phyloP scores from a whole-genome alignment of 169 alveolate genomes.

The Cryptosporidium ryanae region DNA sequence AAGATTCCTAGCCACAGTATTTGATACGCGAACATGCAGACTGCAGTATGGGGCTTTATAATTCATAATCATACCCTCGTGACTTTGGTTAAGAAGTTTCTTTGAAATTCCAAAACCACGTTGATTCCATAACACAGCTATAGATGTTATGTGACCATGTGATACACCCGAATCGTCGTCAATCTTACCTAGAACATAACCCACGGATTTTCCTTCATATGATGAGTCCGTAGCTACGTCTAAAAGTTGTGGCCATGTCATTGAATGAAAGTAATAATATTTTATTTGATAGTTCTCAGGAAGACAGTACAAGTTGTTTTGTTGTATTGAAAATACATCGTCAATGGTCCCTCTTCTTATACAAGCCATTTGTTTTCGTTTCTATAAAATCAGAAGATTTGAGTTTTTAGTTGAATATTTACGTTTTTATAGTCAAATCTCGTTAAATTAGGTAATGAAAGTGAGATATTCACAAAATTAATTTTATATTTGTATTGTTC shows the following conservation, averaged over 20 bases:
- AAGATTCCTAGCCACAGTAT: slow-evolving; percentile 86
- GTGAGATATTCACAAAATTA: no score
- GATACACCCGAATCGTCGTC: slow-evolving; percentile 78
- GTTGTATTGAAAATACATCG: slow-evolving; percentile 84
- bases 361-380: slow-evolving; percentile 80
- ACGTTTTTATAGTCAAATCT: no score
- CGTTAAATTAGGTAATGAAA: no score
- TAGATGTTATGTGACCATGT: slow-evolving; percentile 90
- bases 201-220: slow-evolving; percentile 85
- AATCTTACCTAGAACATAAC: slow-evolving; percentile 86
- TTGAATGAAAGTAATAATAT: slow-evolving; percentile 94
- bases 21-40: slow-evolving; percentile 87
- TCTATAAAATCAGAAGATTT: background rate
- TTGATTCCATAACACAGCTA: slow-evolving; percentile 87
- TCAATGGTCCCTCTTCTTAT: slow-evolving; percentile 85
- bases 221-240: slow-evolving; percentile 82
- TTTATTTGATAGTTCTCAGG: slow-evolving; percentile 95
- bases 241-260: slow-evolving; percentile 94
- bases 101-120: slow-evolving; percentile 89
- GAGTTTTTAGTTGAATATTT: no score
- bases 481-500: no score
- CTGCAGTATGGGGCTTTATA: slow-evolving; percentile 84
- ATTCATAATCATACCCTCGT: slow-evolving; percentile 82
- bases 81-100: slow-evolving; percentile 77
- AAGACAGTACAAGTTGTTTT: slow-evolving; percentile 86